Percentiles rank a stretch among this genome's conserved stretches.
phyloP scores from a whole-genome alignment of 192 early-diverging fungal genomes.

The Linnemannia elongata region DNA sequence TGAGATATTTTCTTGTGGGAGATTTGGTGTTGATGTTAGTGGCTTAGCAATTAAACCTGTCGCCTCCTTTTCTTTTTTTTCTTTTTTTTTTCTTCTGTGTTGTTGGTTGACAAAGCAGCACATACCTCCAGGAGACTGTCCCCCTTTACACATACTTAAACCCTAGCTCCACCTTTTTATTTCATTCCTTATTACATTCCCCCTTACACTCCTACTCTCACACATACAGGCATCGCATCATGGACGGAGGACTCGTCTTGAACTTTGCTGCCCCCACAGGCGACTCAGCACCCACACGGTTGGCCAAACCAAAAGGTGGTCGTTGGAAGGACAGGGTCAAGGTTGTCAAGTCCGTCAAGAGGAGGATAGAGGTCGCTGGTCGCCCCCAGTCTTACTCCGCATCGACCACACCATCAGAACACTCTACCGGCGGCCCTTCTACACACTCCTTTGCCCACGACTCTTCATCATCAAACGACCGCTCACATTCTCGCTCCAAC shows the following conservation, averaged over 20 bases:
- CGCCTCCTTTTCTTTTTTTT: conserved; percentile 16
- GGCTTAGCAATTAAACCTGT: neutral
- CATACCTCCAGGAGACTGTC: neutral
- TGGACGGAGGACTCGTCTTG: conserved; percentile 56
- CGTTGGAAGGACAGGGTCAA: conserved; percentile 60
- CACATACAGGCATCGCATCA: conserved; percentile 10
- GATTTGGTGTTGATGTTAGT: conserved; percentile 2
- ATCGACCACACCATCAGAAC: neutral
- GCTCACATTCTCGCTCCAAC: conserved; percentile 8
- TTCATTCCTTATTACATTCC: conserved; percentile 15
- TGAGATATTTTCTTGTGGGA: neutral
- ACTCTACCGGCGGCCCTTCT: neutral
- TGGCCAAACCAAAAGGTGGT: conserved; percentile 53
- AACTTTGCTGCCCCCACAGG: conserved; percentile 41
- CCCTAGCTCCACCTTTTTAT: conserved; percentile 16
- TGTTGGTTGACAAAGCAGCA: conserved; percentile 21
- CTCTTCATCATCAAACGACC: neutral
- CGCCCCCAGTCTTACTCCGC: conserved; percentile 1
- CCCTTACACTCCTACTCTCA: neutral
- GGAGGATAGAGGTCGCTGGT: conserved; percentile 14
- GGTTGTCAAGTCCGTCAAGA: conserved; percentile 44
- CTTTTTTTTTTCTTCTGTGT: conserved; percentile 24
- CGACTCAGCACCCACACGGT: conserved; percentile 14
- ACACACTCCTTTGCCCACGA: conserved; percentile 5
- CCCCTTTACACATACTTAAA: neutral